These are phyloP conservation scores for Simplicillium aogashimaense DNA, from an alignment of 2,329 filamentous ascomycete species.

Conservation along the genomic window DNA sequence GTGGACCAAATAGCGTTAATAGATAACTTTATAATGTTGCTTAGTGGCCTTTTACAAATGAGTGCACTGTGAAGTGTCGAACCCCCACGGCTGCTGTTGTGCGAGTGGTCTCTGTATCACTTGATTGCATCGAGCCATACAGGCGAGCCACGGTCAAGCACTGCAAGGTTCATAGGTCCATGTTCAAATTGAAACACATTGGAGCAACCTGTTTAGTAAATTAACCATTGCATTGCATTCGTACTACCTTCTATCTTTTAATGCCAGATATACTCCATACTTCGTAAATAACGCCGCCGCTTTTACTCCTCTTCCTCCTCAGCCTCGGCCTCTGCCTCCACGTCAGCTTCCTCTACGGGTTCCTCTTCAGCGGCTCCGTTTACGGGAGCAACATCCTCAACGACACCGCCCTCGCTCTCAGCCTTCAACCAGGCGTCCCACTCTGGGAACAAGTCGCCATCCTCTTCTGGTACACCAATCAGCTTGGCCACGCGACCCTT, in stretches of 20 bases:
- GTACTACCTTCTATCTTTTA: constrained; percentile 6
- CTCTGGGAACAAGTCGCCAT: constrained; percentile 86
- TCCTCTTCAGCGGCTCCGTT: constrained; percentile 10
- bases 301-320: constrained; percentile 14
- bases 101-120: no score
- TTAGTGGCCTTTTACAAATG: no score
- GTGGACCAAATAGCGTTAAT: no score
- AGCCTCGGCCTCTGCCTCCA: constrained; percentile 12
- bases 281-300: constrained; percentile 12
- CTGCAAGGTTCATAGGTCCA: no score
- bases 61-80: no score
- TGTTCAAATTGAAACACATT: no score
- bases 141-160: no score
- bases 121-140: no score
- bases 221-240: constrained; percentile 4
- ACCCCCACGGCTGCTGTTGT: no score
- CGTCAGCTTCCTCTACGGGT: constrained; percentile 12
- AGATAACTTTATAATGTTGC: no score
- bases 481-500: constrained; percentile 78
- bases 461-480: constrained; percentile 71
- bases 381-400: not conserved
- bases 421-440: constrained; percentile 86
- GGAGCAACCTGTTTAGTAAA: no score
- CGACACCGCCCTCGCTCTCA: constrained; percentile 59
- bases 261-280: constrained; percentile 7